Evolutionary conservation across 2,329 filamentous ascomycete species (phyloP).

Genomic region (Byssochlamys sp.): DNA sequence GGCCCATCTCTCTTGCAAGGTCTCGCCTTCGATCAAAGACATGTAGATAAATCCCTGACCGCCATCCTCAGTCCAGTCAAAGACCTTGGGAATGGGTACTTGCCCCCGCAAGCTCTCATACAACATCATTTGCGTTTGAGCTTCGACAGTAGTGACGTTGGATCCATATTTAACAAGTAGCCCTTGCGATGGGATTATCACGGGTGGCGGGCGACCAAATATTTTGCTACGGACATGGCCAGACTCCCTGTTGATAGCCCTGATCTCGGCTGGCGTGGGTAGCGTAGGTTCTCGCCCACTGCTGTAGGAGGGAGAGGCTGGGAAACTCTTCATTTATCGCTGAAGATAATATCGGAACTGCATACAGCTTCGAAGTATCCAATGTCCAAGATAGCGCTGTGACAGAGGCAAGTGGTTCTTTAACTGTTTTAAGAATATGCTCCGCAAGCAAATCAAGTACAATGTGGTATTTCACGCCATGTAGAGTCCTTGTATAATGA

Average conservation of each 20-base stretch:
- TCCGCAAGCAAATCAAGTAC: too few relatives aligned
- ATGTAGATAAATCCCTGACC: constrained; percentile 18
- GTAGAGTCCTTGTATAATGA: too few relatives aligned
- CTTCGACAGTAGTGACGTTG: constrained; percentile 20
- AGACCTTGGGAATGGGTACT: constrained; percentile 18
- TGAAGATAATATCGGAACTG: too few relatives aligned
- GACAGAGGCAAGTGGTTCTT: too few relatives aligned
- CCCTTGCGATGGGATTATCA: constrained; percentile 22
- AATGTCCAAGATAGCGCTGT: too few relatives aligned
- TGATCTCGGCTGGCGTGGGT: constrained; percentile 20
- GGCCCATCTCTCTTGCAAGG: constrained; percentile 15
- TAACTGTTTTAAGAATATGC: too few relatives aligned
- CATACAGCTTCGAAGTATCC: too few relatives aligned
- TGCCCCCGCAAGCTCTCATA: constrained; percentile 15
- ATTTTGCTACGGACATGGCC: constrained; percentile 7
- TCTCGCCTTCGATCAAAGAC: constrained; percentile 14
- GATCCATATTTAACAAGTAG: constrained; percentile 29
- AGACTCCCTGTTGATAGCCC: constrained; percentile 16
- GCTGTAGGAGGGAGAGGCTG: background rate
- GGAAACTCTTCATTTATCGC: background rate
- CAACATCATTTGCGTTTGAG: constrained; percentile 19
- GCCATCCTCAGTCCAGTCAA: constrained; percentile 15
- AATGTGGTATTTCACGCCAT: too few relatives aligned
- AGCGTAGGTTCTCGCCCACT: constrained; percentile 8
- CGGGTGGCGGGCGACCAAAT: constrained; percentile 21